A percentile compares a stretch with the other conserved stretches of the same genome.
These are phyloP conservation scores for Eucalyptus microcorys DNA, from an alignment of 345 rosid genomes.

Conservation along the genomic window DNA sequence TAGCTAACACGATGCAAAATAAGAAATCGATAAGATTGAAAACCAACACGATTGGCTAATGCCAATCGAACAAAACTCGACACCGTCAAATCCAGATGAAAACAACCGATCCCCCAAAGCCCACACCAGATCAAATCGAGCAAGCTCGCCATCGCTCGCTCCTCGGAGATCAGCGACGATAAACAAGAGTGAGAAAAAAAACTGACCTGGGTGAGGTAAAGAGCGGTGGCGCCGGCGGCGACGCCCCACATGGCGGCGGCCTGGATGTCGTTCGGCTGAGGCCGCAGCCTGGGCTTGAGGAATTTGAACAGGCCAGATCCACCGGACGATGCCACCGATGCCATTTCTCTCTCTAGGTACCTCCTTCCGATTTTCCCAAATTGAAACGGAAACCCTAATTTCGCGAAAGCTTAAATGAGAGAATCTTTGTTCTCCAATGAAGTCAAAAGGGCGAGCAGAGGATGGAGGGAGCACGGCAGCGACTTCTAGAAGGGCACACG, in stretches of 20 bases:
- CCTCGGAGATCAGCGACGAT: neutral
- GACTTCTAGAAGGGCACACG: neutral
- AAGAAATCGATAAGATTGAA: neutral
- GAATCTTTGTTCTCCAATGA: neutral
- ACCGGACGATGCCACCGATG: neutral
- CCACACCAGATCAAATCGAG: neutral
- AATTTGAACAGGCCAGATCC: slow-evolving; percentile 38
- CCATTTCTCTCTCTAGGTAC: neutral
- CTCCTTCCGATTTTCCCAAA: neutral
- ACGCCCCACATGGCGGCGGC: slow-evolving; percentile 82
- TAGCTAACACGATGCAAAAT: neutral
- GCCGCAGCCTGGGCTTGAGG: slow-evolving; percentile 34
- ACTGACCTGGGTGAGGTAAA: slow-evolving; percentile 67
- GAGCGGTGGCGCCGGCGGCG: slow-evolving; percentile 60
- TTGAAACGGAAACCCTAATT: neutral
- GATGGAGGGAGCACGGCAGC: neutral
- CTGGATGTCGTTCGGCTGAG: slow-evolving; percentile 52
- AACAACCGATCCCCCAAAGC: neutral
- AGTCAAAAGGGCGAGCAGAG: neutral
- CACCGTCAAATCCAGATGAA: neutral
- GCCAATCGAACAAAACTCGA: neutral
- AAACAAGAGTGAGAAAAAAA: neutral
- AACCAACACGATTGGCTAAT: neutral
- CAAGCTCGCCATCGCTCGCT: neutral
- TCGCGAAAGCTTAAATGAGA: neutral